Base-by-base conservation (phyloP, 2,329 filamentous ascomycete species). In the Alternaria viburni region DNA sequence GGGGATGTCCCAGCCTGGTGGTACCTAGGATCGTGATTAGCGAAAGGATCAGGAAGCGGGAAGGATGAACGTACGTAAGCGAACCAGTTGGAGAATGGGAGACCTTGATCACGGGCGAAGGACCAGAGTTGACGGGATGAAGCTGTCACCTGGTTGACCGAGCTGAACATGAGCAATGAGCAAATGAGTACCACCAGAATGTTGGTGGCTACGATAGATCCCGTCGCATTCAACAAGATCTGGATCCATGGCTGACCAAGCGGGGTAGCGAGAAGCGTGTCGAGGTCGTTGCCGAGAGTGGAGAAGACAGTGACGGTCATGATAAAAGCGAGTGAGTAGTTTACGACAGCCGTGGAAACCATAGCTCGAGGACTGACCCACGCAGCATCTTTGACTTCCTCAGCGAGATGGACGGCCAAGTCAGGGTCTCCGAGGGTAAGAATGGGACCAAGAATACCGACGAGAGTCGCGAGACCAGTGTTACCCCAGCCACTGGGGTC, bases 401-500 rank as follows among this genome's bases (percentile, higher is more conserved):
- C 75, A 2, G 72, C 57, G 26, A 80, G 68, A 64, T 80, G 79
- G 7, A 74, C 70, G 5, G 74, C 75, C 2, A 75, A 68, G 50
- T 80, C 77, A 7, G 74, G 65, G 46, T 78, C 79, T 13, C 74
- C 61, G 5, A 81, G 67, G 9, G 74, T 73, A n/a, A 77, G 73
- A 2, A 76, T 71, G 3, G 75, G 71, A 2, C 70, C 72, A 0
- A 62, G 71, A 12, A 81, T 64, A 6, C 81, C 82, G 19, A 83
- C 75, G 36, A 83, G 66, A n/a, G 72, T 71, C 4, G 83, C 81
- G 10, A 85, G 70, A 2, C 80, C 79, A 9, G 69, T 74, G 25
- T 68, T 80, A 1, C 74, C 72, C 80, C 81, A 83, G 6, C 75
- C 79, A 4, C 81, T 83, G 15, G 69, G 63, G 59, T 86, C 84